Evolutionary conservation across 148 eudicot genomes (phyloP).

Genomic region (Beta vulgaris): DNA sequence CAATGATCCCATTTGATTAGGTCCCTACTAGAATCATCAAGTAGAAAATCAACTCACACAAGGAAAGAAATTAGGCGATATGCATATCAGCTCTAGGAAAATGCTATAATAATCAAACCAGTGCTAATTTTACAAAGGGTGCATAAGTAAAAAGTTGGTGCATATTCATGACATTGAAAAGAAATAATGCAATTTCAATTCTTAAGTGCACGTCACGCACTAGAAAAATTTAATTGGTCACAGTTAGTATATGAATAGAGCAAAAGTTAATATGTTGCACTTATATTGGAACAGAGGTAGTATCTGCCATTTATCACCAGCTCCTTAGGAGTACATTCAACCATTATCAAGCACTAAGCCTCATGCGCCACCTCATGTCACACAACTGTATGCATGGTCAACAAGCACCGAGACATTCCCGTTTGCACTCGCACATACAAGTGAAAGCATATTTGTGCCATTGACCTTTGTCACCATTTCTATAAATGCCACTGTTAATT

Average conservation of each 20-base stretch:
- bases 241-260: no score
- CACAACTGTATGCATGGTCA: neutral
- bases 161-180: no score
- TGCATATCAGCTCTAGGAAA: neutral
- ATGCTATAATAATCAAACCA: neutral
- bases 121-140: neutral
- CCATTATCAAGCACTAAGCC: neutral
- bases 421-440: no score
- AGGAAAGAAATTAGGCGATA: neutral
- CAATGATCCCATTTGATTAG: neutral
- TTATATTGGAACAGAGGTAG: no score
- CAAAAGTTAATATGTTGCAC: no score
- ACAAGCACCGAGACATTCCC: no score
- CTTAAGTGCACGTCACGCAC: no score
- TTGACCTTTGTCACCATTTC: neutral
- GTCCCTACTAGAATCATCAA: neutral
- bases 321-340: neutral
- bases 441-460: neutral
- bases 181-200: no score
- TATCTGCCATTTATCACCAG: neutral
- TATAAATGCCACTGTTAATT: neutral
- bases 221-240: no score
- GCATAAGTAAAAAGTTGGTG: neutral
- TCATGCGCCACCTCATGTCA: neutral
- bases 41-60: neutral